A percentile compares a stretch with the other conserved stretches of the same genome.
Conservation (phyloP, 345 rosid genomes). For the Rhizophora mangle region DNA sequence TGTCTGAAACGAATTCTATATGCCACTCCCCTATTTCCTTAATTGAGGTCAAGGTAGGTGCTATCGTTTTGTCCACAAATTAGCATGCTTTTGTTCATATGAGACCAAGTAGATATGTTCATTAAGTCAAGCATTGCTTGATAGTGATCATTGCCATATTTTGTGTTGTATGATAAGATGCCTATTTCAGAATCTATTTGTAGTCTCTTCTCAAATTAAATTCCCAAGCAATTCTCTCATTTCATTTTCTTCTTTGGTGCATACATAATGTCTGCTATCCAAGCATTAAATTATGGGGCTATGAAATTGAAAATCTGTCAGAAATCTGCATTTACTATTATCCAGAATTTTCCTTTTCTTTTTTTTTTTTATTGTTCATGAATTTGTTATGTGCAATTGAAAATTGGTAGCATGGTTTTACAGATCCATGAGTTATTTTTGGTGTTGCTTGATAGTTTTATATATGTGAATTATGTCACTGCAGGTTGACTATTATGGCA, state of each 20-base stretch:
- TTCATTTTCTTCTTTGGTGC: neutral
- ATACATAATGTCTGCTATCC: neutral
- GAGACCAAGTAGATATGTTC: too few relatives aligned
- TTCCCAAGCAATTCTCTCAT: neutral
- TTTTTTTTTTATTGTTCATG: neutral
- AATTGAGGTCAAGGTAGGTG: too few relatives aligned
- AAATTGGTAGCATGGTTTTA: neutral
- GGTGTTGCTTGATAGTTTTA: neutral
- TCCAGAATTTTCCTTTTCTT: neutral
- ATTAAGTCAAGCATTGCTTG: too few relatives aligned
- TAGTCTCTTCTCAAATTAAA: too few relatives aligned
- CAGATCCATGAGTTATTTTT: neutral
- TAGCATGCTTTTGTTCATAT: too few relatives aligned
- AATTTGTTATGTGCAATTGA: neutral
- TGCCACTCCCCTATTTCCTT: too few relatives aligned
- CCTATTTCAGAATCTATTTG: neutral
- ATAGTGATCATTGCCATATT: too few relatives aligned
- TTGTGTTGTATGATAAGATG: too few relatives aligned
- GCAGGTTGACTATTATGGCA: slow-evolving; percentile 83
- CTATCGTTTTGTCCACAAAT: too few relatives aligned
- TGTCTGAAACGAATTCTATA: too few relatives aligned
- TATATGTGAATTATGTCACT: neutral
- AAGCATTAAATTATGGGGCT: neutral
- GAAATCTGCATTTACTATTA: neutral
- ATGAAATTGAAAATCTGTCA: neutral